These are phyloP conservation scores for Pichia membranifaciens DNA, from an alignment of 805 yeast species.

Conservation along the genomic window DNA sequence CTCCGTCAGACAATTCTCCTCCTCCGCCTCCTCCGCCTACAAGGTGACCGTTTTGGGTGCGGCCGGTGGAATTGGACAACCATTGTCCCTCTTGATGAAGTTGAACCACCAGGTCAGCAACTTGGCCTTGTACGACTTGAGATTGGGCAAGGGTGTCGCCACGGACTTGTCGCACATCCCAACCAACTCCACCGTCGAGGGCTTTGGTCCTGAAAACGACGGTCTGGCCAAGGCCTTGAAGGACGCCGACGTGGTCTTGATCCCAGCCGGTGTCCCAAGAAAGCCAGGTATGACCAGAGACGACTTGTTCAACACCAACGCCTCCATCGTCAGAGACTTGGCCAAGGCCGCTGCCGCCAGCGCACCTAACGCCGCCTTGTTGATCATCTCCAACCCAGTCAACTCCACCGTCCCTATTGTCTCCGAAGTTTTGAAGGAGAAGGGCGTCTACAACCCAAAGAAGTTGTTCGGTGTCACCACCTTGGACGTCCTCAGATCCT, in stretches of 20 bases:
- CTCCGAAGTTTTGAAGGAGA: slow-evolving; percentile 81
- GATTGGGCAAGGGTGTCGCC: slow-evolving; percentile 95
- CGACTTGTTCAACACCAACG: slow-evolving; percentile 93
- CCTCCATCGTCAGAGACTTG: slow-evolving; percentile 88
- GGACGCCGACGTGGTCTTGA: slow-evolving; percentile 79
- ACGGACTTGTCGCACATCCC: slow-evolving; percentile 93
- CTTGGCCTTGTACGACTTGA: slow-evolving; percentile 80
- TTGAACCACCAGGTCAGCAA: slow-evolving; percentile 83
- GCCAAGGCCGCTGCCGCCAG: slow-evolving; percentile 78
- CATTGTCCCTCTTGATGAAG: slow-evolving; percentile 76
- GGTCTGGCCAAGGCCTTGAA: slow-evolving; percentile 65
- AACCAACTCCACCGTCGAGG: slow-evolving; percentile 83
- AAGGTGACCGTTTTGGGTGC: slow-evolving; percentile 81
- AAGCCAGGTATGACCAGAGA: slow-evolving; percentile 99
- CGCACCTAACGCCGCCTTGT: slow-evolving; percentile 79
- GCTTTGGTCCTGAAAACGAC: slow-evolving; percentile 73
- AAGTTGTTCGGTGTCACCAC: slow-evolving; percentile 95
- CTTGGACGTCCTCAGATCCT: slow-evolving; percentile 83
- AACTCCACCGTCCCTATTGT: slow-evolving; percentile 97
- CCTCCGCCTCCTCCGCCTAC: slow-evolving; percentile 61
- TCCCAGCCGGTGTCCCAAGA: slow-evolving; percentile 98
- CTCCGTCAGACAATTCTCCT: slow-evolving; percentile 51
- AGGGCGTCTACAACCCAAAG: slow-evolving; percentile 87
- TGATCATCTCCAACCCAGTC: slow-evolving; percentile 89
- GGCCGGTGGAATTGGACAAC: slow-evolving; percentile 95